Percentiles rank a stretch among this genome's conserved stretches.
phyloP scores from a whole-genome alignment of 371 early-diverging fungal genomes.

The Nematocida sp. region DNA sequence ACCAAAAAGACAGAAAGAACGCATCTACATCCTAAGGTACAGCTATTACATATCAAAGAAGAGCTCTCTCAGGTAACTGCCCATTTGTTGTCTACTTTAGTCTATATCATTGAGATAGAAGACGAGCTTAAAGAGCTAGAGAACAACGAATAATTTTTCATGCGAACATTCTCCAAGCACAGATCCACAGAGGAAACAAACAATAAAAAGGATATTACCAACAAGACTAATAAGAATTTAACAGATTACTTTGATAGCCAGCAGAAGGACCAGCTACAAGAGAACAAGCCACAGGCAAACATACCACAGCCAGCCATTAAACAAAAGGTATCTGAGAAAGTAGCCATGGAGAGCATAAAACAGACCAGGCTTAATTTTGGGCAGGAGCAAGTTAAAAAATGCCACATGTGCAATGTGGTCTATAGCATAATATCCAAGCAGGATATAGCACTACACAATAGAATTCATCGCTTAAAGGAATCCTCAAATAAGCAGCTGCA shows the following conservation, averaged over 20 bases:
- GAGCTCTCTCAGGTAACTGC: constrained; percentile 40
- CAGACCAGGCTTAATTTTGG: constrained; percentile 42
- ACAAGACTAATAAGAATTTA: not conserved
- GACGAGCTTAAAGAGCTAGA: not conserved
- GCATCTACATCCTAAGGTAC: too few relatives aligned
- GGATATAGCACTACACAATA: constrained; percentile 9
- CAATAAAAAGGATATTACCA: not conserved
- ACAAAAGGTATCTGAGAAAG: not conserved
- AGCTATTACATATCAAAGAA: constrained; percentile 11
- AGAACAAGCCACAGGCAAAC: not conserved
- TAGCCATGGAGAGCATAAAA: not conserved
- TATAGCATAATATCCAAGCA: not conserved
- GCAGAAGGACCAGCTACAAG: not conserved
- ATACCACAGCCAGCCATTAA: not conserved
- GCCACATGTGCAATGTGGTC: constrained; percentile 19
- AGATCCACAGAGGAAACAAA: too few relatives aligned
- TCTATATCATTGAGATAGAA: constrained; percentile 26
- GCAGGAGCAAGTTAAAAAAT: constrained; percentile 16
- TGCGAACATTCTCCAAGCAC: constrained; percentile 28
- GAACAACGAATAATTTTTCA: not conserved
- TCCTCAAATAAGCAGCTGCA: too few relatives aligned
- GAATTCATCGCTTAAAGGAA: constrained; percentile 14
- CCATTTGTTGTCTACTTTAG: constrained; percentile 29
- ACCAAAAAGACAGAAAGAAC: too few relatives aligned
- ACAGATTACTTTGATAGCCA: not conserved